phyloP scores from a whole-genome alignment of 2,329 filamentous ascomycete species.

The Pezicula rhizophila region DNA sequence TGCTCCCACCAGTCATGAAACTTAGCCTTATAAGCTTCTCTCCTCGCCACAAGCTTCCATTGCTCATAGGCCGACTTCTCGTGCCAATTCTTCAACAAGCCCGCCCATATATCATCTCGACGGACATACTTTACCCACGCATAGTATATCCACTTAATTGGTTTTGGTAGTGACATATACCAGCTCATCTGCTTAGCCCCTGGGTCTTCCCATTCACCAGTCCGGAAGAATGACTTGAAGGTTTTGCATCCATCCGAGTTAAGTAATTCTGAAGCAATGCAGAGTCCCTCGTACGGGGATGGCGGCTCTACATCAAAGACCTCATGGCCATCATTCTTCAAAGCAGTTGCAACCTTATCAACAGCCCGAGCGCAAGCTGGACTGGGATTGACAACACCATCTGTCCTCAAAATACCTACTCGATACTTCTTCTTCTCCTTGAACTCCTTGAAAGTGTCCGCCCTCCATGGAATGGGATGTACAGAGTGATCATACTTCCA shows the following conservation, averaged over 20 bases:
- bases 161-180: conserved; percentile 66
- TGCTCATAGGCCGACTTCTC: conserved; percentile 71
- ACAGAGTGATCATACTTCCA: conserved; percentile 87
- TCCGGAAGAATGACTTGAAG: conserved; percentile 70
- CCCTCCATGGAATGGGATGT: conserved; percentile 76
- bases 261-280: conserved; percentile 72
- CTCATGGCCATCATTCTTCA: conserved; percentile 68
- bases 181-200: conserved; percentile 71
- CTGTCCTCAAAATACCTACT: conserved; percentile 72
- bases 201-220: conserved; percentile 72
- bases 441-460: conserved; percentile 52
- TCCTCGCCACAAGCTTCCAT: conserved; percentile 72
- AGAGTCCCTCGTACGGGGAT: conserved; percentile 66
- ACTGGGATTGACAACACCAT: conserved; percentile 78
- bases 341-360: conserved; percentile 61
- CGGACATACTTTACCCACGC: conserved; percentile 83
- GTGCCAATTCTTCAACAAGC: conserved; percentile 66
- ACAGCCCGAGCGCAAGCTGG: conserved; percentile 78
- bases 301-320: conserved; percentile 63
- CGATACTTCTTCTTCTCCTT: conserved; percentile 56
- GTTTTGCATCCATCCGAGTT: conserved; percentile 79
- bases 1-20: conserved; percentile 89
- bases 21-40: conserved; percentile 69
- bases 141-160: conserved; percentile 80
- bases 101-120: conserved; percentile 71